Conservation (phyloP, 805 yeast species). For the Ogataea pilisensis region DNA sequence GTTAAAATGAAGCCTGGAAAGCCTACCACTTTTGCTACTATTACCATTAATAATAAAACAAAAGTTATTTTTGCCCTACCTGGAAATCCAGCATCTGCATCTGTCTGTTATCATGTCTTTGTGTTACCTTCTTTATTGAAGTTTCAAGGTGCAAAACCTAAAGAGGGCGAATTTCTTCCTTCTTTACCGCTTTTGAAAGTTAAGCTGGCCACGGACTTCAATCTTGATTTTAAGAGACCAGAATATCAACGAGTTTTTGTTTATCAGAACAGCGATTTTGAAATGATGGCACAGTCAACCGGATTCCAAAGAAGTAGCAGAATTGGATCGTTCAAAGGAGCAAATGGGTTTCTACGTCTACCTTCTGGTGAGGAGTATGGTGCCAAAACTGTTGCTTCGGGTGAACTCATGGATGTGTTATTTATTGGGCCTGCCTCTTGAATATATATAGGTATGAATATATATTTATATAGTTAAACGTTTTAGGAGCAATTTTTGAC, state of each 20-base stretch:
- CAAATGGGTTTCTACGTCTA: conserved; percentile 42
- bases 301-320: conserved; percentile 51
- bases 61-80: conserved; percentile 47
- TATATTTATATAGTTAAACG: too few species aligned
- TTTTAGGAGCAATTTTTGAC: too few species aligned
- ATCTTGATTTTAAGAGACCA: conserved; percentile 43
- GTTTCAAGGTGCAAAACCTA: conserved; percentile 30
- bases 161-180: conserved; percentile 16
- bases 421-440: conserved; percentile 22
- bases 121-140: conserved; percentile 42
- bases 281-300: conserved; percentile 38
- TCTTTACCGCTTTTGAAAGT: conserved; percentile 34
- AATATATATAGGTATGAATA: too few species aligned
- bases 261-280: conserved; percentile 20
- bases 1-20: conserved; percentile 60
- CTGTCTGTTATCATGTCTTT: conserved; percentile 44
- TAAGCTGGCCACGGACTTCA: conserved; percentile 27
- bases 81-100: conserved; percentile 54
- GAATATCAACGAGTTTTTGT: conserved; percentile 46
- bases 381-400: conserved; percentile 11
- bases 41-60: conserved; percentile 18
- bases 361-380: conserved; percentile 32
- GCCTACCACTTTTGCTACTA: conserved; percentile 55
- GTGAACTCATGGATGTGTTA: conserved; percentile 24
- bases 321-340: conserved; percentile 42